phyloP scores from a whole-genome alignment of 2,329 filamentous ascomycete species.

The Colletotrichum tamarilloi region DNA sequence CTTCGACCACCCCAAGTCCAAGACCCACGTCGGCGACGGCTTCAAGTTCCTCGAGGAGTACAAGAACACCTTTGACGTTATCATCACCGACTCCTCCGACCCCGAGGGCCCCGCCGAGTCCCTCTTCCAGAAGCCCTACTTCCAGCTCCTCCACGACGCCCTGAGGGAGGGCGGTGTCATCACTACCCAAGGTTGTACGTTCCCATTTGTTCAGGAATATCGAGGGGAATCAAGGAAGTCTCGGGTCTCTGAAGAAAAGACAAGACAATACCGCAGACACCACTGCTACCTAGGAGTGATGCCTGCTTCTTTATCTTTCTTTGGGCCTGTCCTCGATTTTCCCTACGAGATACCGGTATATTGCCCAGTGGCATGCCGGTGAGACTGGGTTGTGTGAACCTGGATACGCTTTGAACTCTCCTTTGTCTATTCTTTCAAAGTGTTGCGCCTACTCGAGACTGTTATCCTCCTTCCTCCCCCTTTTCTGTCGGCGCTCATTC shows the following conservation, averaged over 20 bases:
- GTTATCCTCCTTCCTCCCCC: conserved; percentile 4
- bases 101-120: conserved; percentile 96
- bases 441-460: conserved; percentile 7
- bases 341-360: conserved; percentile 11
- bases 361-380: conserved; percentile 26
- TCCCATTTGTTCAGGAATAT: conserved; percentile 67
- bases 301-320: conserved; percentile 45
- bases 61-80: conserved; percentile 98
- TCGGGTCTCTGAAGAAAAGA: conserved; percentile 1
- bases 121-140: conserved; percentile 99
- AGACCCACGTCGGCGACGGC: conserved; percentile 92
- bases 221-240: conserved; percentile 33
- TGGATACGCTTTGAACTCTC: conserved; percentile 23
- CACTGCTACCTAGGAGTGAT: conserved; percentile 35
- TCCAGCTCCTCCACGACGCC: conserved; percentile 90
- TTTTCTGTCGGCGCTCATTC: background rate
- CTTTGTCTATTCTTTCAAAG: conserved; percentile 22
- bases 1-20: conserved; percentile 93
- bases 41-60: conserved; percentile 98
- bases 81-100: conserved; percentile 99
- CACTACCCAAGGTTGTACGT: conserved; percentile 99
- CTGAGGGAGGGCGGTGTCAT: conserved; percentile 97
- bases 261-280: conserved; percentile 1
- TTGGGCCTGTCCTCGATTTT: conserved; percentile 32
- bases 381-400: conserved; percentile 19